Evolutionary conservation across 257 asterid genomes (phyloP).

Genomic region (Handroanthus guayacan): DNA sequence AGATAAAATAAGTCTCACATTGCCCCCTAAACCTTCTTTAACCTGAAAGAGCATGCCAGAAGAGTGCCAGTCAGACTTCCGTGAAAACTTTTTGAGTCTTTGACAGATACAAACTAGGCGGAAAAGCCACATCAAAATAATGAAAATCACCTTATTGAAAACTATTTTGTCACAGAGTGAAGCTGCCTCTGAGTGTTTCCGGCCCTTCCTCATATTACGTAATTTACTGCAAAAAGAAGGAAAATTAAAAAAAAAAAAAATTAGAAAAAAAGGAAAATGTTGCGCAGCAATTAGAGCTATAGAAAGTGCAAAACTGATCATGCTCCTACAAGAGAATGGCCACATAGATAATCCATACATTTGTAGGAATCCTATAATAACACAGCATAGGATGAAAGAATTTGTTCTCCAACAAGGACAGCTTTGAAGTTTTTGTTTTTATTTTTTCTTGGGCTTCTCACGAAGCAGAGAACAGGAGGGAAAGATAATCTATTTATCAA

Average conservation of each 20-base stretch:
- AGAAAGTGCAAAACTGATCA: constrained; percentile 12
- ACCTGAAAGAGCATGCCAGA: constrained; percentile 55
- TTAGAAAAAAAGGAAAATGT: constrained; percentile 8
- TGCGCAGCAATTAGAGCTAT: constrained; percentile 33
- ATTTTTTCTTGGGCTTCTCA: neutral
- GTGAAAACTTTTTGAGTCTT: constrained; percentile 13
- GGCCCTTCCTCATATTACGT: constrained; percentile 73
- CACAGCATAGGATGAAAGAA: constrained; percentile 2
- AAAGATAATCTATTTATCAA: neutral
- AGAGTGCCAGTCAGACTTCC: constrained; percentile 29
- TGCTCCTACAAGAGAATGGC: neutral
- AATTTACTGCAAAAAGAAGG: constrained; percentile 62
- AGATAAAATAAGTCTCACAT: constrained; percentile 84
- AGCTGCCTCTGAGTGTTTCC: constrained; percentile 72
- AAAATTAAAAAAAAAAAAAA: neutral
- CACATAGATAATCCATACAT: no score
- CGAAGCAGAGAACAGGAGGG: constrained; percentile 20
- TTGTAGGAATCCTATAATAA: neutral
- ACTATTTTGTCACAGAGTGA: constrained; percentile 80
- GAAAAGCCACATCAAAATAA: constrained; percentile 21
- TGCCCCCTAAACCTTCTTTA: constrained; percentile 93
- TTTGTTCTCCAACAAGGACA: constrained; percentile 18
- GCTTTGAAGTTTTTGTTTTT: neutral
- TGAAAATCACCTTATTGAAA: constrained; percentile 75
- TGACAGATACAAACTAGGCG: constrained; percentile 21